A percentile compares a stretch with the other conserved stretches of the same genome.
phyloP scores from a whole-genome alignment of 345 rosid species.

The Angophora floribunda region DNA sequence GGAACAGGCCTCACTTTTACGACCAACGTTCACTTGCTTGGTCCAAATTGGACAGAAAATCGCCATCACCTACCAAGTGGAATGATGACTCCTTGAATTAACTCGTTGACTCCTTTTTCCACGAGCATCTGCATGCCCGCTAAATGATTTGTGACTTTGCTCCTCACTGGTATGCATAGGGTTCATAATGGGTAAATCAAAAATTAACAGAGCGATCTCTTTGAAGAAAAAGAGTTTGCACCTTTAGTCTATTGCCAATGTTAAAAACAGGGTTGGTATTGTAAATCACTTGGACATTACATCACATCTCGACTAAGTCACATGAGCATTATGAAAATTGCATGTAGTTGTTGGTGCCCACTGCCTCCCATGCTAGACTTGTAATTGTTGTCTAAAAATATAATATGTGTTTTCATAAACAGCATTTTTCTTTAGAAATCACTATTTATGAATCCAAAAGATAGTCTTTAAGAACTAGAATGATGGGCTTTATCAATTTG shows the following conservation, averaged over 20 bases:
- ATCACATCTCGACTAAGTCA: not conserved
- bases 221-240: not conserved
- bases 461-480: not conserved
- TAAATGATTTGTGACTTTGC: not conserved
- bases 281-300: not conserved
- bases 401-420: not conserved
- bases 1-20: not conserved
- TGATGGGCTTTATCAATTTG: not conserved
- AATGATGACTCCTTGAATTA: not conserved
- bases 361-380: not conserved
- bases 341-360: not conserved
- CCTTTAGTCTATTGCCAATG: not conserved
- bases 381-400: not conserved
- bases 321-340: not conserved
- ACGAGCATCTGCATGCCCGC: not conserved
- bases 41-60: not conserved
- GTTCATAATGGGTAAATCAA: not conserved
- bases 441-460: not conserved
- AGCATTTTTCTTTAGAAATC: not conserved
- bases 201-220: not conserved
- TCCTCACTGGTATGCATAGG: not conserved
- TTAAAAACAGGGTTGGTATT: accelerated
- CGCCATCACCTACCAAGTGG: not conserved
- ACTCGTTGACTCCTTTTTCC: not conserved
- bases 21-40: not conserved